Base-by-base conservation (phyloP, 2,329 filamentous ascomycete species). In the Cadophora malorum region DNA sequence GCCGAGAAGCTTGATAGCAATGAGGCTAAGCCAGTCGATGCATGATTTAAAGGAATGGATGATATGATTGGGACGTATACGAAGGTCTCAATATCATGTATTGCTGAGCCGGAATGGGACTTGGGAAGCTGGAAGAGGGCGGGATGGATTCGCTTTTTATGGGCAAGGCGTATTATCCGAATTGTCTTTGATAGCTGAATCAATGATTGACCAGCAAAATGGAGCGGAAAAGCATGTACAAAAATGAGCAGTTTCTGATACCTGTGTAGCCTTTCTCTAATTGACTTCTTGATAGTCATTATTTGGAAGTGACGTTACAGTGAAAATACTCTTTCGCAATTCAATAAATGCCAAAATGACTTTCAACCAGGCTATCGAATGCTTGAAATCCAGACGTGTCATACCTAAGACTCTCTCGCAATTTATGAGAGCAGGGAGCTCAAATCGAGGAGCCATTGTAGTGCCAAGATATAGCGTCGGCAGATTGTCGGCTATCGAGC, bases 1-100 rank as follows among this genome's bases (percentile, higher is more conserved):
- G 82, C 82, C 2, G 80, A 76, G 65, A 76, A 77, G 69, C 52
- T 75, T 33, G 76, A 77, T 63, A 69, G 68, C 61, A 73, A 72
- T 16, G 73, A 75, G 55, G 68, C 41, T 5, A 72, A 74, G 66
- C 49, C 67, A 53, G 64, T 52, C 41, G 67, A 38, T 45, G 62
- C 63, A 60, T 71, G 55, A 67, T 14, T 63, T 19, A 1, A 41
- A 41, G 9, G 23, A 35, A 23, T 25, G 14, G 12, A 33, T 7
- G 53, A 28, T 21, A 19, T 58, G 19, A 33, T 45, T 28, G 35
- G 21, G 10, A 21, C n/a, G 28, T 23, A 35, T 19, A 58, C 3
- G 19, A 14, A 59, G 33, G 12, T 6, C 56, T 59, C 33, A 25
- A 16, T 41, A 38, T 28, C 55, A 55, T 31, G 49, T 64, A 4